These are phyloP conservation scores for Dendryphion nanum DNA, from an alignment of 2,329 filamentous ascomycete genomes.

Conservation along the genomic window DNA sequence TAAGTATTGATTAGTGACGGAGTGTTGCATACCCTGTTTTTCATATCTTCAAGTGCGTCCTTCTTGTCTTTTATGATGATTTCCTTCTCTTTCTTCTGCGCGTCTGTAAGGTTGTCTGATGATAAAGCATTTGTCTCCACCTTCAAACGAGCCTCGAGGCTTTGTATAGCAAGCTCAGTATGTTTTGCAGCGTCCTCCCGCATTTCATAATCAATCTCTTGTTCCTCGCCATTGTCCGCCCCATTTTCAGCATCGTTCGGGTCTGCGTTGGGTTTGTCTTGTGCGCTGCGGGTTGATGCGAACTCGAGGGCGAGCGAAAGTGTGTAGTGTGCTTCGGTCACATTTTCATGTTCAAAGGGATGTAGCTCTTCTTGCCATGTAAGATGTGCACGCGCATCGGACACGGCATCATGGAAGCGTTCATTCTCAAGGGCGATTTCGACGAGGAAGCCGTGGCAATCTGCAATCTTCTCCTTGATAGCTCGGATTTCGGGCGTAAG, in stretches of 20 bases:
- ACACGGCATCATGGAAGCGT: conserved; percentile 82
- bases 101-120: conserved; percentile 45
- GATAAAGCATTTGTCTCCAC: conserved; percentile 67
- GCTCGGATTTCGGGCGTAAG: conserved; percentile 30
- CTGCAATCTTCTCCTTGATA: conserved; percentile 77
- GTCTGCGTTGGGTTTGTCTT: conserved; percentile 35
- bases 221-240: conserved; percentile 20
- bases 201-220: conserved; percentile 64
- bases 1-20: background rate
- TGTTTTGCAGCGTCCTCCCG: conserved; percentile 69
- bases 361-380: conserved; percentile 77
- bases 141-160: conserved; percentile 68
- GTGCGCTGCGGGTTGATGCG: conserved; percentile 69
- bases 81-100: conserved; percentile 63
- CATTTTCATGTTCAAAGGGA: conserved; percentile 74
- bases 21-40: conserved; percentile 53
- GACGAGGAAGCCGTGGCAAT: conserved; percentile 89
- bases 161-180: conserved; percentile 71
- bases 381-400: conserved; percentile 76
- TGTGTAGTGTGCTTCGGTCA: conserved; percentile 96
- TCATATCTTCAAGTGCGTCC: conserved; percentile 74
- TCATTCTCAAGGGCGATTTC: conserved; percentile 98
- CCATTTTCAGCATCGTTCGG: background rate
- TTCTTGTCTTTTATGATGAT: conserved; percentile 67
- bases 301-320: conserved; percentile 94